These are phyloP conservation scores for Talaromyces funiculosus DNA, from an alignment of 2,329 filamentous ascomycete genomes.

Conservation along the genomic window DNA sequence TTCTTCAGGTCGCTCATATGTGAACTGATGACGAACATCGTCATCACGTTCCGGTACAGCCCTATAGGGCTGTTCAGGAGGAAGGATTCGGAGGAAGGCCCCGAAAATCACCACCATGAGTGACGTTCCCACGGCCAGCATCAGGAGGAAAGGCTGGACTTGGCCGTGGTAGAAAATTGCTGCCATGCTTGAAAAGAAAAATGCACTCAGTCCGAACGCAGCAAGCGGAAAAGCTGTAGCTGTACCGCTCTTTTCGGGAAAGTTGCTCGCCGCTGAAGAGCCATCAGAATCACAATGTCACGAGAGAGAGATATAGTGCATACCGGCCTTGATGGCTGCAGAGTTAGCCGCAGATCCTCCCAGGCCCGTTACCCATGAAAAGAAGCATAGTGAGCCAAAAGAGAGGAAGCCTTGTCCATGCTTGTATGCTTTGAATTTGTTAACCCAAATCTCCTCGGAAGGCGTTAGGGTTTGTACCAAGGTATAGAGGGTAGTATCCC, in stretches of 20 bases:
- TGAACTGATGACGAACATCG: constrained; percentile 7
- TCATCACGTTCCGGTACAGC: constrained; percentile 35
- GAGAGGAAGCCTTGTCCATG: constrained; percentile 55
- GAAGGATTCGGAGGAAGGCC: constrained; percentile 76
- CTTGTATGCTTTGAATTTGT: constrained; percentile 57
- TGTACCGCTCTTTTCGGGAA: constrained; percentile 83
- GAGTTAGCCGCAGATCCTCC: constrained; percentile 90
- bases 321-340: constrained; percentile 72
- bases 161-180: constrained; percentile 74
- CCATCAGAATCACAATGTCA: background rate
- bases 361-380: constrained; percentile 77
- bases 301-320: constrained; percentile 13
- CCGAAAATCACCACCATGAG: constrained; percentile 68
- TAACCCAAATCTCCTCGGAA: background rate
- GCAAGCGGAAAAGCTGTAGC: constrained; percentile 91
- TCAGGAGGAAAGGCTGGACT: constrained; percentile 71
- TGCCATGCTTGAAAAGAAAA: constrained; percentile 85
- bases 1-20: constrained; percentile 26
- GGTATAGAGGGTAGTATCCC: constrained; percentile 82
- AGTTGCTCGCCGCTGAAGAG: constrained; percentile 70
- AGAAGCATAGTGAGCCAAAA: constrained; percentile 64
- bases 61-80: constrained; percentile 46
- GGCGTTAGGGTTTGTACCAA: constrained; percentile 30
- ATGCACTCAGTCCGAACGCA: constrained; percentile 88
- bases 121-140: constrained; percentile 75